Percentiles rank a stretch among this genome's conserved stretches.
These are phyloP conservation scores for Rosa rugosa DNA, from an alignment of 306 rosid genomes.

Conservation along the genomic window DNA sequence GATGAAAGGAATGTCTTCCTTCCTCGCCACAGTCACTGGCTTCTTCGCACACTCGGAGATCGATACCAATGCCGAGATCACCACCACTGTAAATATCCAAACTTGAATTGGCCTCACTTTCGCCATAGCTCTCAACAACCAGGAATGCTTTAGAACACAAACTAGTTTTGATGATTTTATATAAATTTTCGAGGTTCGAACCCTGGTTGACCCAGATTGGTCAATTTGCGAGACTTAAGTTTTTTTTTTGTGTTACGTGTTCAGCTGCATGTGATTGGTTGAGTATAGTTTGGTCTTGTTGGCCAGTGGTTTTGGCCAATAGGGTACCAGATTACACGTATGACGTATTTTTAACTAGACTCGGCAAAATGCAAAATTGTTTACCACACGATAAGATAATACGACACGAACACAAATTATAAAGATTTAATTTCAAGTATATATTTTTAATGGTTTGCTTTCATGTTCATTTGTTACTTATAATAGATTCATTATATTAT, in stretches of 20 bases:
- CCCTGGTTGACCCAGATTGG: background rate
- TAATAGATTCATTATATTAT: no score
- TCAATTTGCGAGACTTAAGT: background rate
- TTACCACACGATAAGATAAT: no score
- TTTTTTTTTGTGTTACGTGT: slow-evolving; percentile 16
- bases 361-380: no score
- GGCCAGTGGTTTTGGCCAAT: slow-evolving; percentile 50
- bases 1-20: slow-evolving; percentile 78
- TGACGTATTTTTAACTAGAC: slow-evolving; percentile 20
- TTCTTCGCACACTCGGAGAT: slow-evolving; percentile 62
- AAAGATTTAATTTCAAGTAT: no score
- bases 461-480: no score
- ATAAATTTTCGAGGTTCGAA: background rate
- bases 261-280: slow-evolving; percentile 44
- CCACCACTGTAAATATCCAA: slow-evolving; percentile 33
- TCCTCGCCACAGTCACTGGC: slow-evolving; percentile 59
- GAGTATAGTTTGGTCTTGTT: background rate
- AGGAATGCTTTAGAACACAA: background rate
- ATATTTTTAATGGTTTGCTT: no score
- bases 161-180: background rate
- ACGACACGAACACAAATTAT: no score
- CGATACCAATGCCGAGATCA: slow-evolving; percentile 52
- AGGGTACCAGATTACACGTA: slow-evolving; percentile 38
- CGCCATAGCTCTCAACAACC: slow-evolving; percentile 24
- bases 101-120: slow-evolving; percentile 44